Base-by-base conservation (phyloP, 2,329 filamentous ascomycete species). In the Amesomyces nigricolor region DNA sequence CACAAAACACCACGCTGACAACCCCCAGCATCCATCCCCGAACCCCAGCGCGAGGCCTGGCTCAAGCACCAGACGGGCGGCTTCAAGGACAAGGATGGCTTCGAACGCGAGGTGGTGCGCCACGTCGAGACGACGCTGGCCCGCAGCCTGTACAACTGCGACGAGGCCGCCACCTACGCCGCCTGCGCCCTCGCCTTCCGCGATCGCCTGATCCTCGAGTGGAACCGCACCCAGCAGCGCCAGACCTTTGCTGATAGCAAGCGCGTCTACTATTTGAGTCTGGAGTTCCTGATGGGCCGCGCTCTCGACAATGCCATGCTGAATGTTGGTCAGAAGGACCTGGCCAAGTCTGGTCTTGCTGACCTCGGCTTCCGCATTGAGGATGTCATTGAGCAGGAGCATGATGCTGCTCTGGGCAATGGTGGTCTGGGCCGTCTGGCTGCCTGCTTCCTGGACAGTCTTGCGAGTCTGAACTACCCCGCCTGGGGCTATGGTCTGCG, bases 271-370 rank as follows among this genome's bases (percentile, higher is more conserved):
- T 99, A 99, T 70, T 82, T 99, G 58, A 96, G 91, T 63, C 83
- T 99, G 56, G 94, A 99, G 73, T 99, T 99, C 67, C 76, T 99
- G 66, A 99, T 99, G 94, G 94, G 94, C 42, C 82, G 94, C 68
- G 88, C 94, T 46, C 76, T 99, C 61, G 94, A 99, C 78, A 99
- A 99, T 82, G 92, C 94, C 61, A 96, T 99, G 89, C 81, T 99
- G 62, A 99, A 99, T 71, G 83, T 96, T 54, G 89, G 89, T 22
- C 79, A 90, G 70, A 99, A 97, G 74, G 83, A 91, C 65, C 76
- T 86, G 58, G 92, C 94, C 51, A 86, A 83, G 73, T 90, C 88
- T 65, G 94, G 94, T 63, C 81, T 99, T 46, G 69, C 77, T 3
- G 91, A 97, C 9, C 88, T 99, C 22, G 94, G 94, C 26, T 99